Percentiles rank a stretch among this genome's conserved stretches.
Evolutionary conservation across 2,329 filamentous ascomycete genomes (phyloP).

Genomic region (Magnaporthiopsis poae): DNA sequence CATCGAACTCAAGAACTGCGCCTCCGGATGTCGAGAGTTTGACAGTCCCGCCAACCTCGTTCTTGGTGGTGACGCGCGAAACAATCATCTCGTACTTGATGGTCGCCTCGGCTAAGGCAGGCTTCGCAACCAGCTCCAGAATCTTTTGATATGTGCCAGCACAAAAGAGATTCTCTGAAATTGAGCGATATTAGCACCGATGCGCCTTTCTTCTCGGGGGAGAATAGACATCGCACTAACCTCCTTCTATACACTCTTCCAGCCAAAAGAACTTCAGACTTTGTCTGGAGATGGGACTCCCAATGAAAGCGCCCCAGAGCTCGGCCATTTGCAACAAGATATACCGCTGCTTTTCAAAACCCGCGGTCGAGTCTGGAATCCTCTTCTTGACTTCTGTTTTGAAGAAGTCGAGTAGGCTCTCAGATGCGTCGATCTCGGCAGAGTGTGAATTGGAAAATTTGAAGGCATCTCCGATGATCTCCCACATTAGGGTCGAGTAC

Average conservation of each 20-base stretch:
- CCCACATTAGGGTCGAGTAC: conserved; percentile 52
- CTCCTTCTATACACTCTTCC: conserved; percentile 67
- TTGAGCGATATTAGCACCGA: background rate
- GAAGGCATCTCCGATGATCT: conserved; percentile 58
- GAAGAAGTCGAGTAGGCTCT: conserved; percentile 49
- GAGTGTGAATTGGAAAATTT: conserved; percentile 50
- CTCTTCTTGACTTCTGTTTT: conserved; percentile 22
- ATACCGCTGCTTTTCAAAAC: conserved; percentile 30
- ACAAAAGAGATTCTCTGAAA: conserved; percentile 48
- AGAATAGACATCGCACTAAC: conserved; percentile 31
- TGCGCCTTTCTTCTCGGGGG: background rate
- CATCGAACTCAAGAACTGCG: conserved; percentile 46
- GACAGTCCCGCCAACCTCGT: conserved; percentile 23
- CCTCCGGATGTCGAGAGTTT: conserved; percentile 37
- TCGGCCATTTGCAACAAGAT: conserved; percentile 45
- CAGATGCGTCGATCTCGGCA: conserved; percentile 33
- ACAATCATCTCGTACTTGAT: conserved; percentile 43
- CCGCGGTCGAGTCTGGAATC: conserved; percentile 34
- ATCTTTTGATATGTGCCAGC: conserved; percentile 50
- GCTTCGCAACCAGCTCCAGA: conserved; percentile 46
- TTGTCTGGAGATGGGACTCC: conserved; percentile 52
- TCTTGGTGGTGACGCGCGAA: conserved; percentile 26
- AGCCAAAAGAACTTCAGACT: conserved; percentile 70
- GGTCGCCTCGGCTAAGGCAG: conserved; percentile 44
- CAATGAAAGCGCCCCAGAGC: conserved; percentile 63